Evolutionary conservation across 1,284 basidiomycete species (phyloP).

Genomic region (Boletellus deceptivus): DNA sequence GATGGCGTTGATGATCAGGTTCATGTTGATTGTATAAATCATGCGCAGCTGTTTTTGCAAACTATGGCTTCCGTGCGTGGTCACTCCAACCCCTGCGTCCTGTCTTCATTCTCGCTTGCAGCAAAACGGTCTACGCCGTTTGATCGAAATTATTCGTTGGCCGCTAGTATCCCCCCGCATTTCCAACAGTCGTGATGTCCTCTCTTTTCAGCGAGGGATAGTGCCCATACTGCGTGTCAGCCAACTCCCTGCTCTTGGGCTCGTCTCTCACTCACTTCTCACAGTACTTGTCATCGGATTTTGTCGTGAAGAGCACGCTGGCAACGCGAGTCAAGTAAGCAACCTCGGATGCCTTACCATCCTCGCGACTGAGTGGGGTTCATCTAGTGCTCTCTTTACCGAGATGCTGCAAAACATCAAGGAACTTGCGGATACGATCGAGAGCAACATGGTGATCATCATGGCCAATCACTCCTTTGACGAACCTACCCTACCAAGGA

Average conservation of each 20-base stretch:
- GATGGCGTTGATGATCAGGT: background rate
- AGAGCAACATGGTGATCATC: constrained; percentile 43
- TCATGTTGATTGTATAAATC: constrained; percentile 2
- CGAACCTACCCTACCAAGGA: constrained; percentile 31
- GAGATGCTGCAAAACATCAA: constrained; percentile 53
- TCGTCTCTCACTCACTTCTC: background rate
- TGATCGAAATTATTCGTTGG: constrained; percentile 53
- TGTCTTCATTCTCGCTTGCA: constrained; percentile 20
- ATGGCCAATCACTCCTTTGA: constrained; percentile 41
- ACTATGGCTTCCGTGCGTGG: constrained; percentile 41
- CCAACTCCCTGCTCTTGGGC: background rate
- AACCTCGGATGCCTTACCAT: no score
- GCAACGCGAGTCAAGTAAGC: constrained; percentile 54
- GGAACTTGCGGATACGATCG: constrained; percentile 41
- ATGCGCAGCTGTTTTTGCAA: constrained; percentile 42
- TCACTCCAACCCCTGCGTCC: background rate
- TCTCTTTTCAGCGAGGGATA: constrained; percentile 64
- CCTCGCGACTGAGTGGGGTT: constrained; percentile 4
- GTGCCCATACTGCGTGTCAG: constrained; percentile 57
- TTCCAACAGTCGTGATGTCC: constrained; percentile 29
- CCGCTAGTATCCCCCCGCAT: constrained; percentile 41
- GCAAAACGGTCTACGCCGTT: constrained; percentile 51
- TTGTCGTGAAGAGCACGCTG: constrained; percentile 60
- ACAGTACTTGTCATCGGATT: constrained; percentile 63
- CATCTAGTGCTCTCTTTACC: constrained; percentile 50